Evolutionary conservation across 2,329 filamentous ascomycete genomes (phyloP).

Genomic region (Polytolypa hystricis): DNA sequence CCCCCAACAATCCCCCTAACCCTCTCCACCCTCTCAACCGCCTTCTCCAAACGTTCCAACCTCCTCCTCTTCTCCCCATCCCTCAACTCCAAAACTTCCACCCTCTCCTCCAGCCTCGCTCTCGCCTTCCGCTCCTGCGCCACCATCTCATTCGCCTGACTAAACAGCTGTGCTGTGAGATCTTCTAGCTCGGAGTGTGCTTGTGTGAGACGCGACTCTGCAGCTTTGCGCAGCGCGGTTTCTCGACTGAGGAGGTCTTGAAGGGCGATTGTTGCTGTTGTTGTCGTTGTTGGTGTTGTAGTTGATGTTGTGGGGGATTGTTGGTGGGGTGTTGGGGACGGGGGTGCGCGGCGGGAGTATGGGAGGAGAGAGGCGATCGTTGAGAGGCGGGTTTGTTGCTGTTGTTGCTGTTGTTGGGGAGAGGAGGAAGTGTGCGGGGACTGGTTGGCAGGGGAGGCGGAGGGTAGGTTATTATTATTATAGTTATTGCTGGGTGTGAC

Average conservation of each 20-base stretch:
- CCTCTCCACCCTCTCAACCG: slow-evolving; percentile 47
- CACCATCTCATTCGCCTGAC: slow-evolving; percentile 57
- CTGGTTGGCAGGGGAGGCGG: slow-evolving; percentile 20
- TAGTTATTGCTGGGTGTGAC: slow-evolving; percentile 12
- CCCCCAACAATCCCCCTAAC: slow-evolving; percentile 42
- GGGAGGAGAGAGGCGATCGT: slow-evolving; percentile 29
- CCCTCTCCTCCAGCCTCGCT: slow-evolving; percentile 39
- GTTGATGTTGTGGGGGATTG: slow-evolving; percentile 8
- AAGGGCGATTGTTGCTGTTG: slow-evolving; percentile 22
- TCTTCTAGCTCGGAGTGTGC: slow-evolving; percentile 51
- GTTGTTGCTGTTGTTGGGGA: slow-evolving; percentile 16
- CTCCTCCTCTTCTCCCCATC: slow-evolving; percentile 41
- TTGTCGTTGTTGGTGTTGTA: slow-evolving; percentile 7
- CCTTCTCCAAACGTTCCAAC: slow-evolving; percentile 45
- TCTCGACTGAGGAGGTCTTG: slow-evolving; percentile 45
- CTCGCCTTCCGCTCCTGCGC: slow-evolving; percentile 49
- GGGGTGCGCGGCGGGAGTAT: slow-evolving; percentile 20
- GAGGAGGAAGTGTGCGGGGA: slow-evolving; percentile 16
- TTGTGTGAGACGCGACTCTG: slow-evolving; percentile 44
- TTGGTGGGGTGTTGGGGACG: slow-evolving; percentile 13
- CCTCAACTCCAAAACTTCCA: slow-evolving; percentile 35
- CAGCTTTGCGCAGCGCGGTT: slow-evolving; percentile 43
- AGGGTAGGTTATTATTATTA: slow-evolving; percentile 20
- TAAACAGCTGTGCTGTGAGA: slow-evolving; percentile 48
- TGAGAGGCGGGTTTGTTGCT: slow-evolving; percentile 26